A percentile compares a stretch with the other conserved stretches of the same genome.
Evolutionary conservation across 139 green algal genomes (phyloP).

Genomic region (Chlamydomonas sp.): DNA sequence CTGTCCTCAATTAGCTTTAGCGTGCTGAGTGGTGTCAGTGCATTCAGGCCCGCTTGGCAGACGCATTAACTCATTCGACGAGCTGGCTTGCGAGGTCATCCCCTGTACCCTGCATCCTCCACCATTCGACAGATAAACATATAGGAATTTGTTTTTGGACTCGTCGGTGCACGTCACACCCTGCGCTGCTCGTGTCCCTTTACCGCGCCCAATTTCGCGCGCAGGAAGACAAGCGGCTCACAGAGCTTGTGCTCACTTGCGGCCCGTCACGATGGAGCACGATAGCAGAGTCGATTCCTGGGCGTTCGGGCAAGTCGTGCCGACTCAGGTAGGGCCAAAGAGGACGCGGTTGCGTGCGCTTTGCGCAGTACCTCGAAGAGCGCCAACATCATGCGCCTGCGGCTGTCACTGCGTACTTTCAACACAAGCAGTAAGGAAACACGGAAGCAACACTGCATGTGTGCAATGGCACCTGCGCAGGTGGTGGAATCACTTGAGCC

Average conservation of each 20-base stretch:
- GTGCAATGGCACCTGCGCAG: conserved; percentile 36
- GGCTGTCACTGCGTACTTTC: too few species aligned
- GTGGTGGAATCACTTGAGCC: conserved; percentile 90
- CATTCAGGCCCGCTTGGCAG: too few species aligned
- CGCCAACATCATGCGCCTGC: too few species aligned
- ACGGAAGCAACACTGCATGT: too few species aligned
- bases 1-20: neutral
- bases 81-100: neutral
- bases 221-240: conserved; percentile 39
- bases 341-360: neutral
- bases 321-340: conserved; percentile 9
- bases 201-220: neutral
- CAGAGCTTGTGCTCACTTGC: conserved; percentile 8
- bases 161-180: neutral
- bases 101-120: neutral
- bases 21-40: neutral
- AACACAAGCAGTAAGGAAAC: too few species aligned
- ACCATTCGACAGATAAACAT: too few species aligned
- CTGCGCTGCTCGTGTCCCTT: neutral
- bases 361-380: neutral
- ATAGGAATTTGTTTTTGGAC: neutral
- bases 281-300: conserved; percentile 26
- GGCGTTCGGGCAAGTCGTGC: conserved; percentile 29
- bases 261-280: conserved; percentile 27
- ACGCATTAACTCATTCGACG: too few species aligned